Conservation (phyloP, 148 eudicot genomes). For the Heliamphora exappendiculata region DNA sequence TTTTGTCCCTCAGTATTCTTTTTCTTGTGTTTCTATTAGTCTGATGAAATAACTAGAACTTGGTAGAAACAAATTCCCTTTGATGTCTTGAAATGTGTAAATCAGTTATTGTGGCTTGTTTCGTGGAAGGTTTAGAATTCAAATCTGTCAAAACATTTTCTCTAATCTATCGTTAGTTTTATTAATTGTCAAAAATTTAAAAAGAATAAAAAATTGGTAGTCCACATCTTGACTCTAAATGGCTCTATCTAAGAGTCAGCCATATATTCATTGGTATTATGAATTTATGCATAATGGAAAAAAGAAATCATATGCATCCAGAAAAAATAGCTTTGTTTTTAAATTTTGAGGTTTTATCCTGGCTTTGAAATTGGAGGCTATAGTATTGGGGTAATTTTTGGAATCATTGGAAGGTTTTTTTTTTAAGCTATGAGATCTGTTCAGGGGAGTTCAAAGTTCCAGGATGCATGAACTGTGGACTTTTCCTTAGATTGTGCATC, state of each 20-base stretch:
- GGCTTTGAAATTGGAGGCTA: not conserved
- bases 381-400: not conserved
- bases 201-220: too few species aligned
- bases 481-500: not conserved
- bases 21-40: not conserved
- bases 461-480: not conserved
- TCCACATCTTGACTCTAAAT: too few species aligned
- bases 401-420: not conserved
- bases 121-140: not conserved
- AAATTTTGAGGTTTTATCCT: not conserved
- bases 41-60: not conserved
- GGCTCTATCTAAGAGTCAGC: too few species aligned
- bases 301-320: too few species aligned
- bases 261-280: too few species aligned
- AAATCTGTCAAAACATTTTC: not conserved
- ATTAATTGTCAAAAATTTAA: too few species aligned
- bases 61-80: not conserved
- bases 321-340: not conserved
- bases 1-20: not conserved
- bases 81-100: not conserved
- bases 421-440: not conserved
- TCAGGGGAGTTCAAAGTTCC: not conserved
- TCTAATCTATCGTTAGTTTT: too few species aligned
- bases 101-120: not conserved
- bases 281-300: too few species aligned